Evolutionary conservation across 352 stramenopile genomes (phyloP).

Genomic region (Globisporangium emineosum): DNA sequence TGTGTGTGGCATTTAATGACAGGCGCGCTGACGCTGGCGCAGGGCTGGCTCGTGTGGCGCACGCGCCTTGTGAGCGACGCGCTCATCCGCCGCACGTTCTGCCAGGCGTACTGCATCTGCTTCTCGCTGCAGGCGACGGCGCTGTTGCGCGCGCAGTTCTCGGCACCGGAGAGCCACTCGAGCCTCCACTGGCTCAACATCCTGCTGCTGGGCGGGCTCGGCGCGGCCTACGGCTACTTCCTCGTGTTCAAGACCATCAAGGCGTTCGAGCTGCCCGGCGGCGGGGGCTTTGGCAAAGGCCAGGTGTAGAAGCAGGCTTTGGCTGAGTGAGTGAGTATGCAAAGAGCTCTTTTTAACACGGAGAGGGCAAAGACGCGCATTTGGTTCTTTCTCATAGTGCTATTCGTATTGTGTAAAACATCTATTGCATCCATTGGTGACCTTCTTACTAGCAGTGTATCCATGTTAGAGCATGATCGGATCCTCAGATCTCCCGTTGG

Average conservation of each 20-base stretch:
- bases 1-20: not conserved
- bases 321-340: not conserved
- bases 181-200: constrained; percentile 83
- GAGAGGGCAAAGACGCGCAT: not conserved
- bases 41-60: constrained; percentile 85
- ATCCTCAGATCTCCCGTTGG: not conserved
- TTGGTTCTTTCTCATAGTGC: not conserved
- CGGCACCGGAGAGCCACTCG: constrained; percentile 75
- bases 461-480: constrained; percentile 8
- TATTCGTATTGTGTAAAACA: constrained; percentile 4
- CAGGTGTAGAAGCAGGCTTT: constrained; percentile 25
- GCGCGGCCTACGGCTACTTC: constrained; percentile 79
- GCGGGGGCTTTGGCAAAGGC: constrained; percentile 44
- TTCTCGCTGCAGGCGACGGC: constrained; percentile 75
- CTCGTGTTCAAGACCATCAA: constrained; percentile 88
- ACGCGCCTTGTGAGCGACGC: constrained; percentile 83
- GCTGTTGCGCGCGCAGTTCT: constrained; percentile 68
- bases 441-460: not conserved
- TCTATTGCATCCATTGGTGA: not conserved
- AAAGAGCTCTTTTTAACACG: not conserved
- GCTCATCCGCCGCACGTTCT: constrained; percentile 84
- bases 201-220: constrained; percentile 58
- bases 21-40: constrained; percentile 78
- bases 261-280: constrained; percentile 70
- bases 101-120: constrained; percentile 86